These are phyloP conservation scores for Chlamydomonas schloesseri DNA, from an alignment of 139 green algal species.

Conservation along the genomic window DNA sequence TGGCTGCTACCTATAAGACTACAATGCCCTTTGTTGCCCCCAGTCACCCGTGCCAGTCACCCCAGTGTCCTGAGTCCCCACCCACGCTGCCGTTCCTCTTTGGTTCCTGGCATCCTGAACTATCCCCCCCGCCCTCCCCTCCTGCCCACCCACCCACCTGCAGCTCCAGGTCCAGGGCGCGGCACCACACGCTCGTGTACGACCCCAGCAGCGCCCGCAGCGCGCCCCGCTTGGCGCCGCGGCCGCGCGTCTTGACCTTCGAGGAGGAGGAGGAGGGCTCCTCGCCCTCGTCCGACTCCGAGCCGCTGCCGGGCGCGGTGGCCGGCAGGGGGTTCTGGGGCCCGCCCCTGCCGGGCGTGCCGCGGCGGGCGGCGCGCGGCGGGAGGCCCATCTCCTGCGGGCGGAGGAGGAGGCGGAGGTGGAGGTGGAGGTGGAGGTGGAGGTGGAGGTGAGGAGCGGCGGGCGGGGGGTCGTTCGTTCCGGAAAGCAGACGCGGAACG, in stretches of 20 bases:
- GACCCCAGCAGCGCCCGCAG: conserved; percentile 42
- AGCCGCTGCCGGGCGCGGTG: too few species aligned
- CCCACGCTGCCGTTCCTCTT: not conserved
- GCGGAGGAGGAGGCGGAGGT: too few species aligned
- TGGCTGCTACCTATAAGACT: too few species aligned
- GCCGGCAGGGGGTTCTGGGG: too few species aligned
- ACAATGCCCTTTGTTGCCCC: too few species aligned
- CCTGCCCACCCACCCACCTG: conserved; percentile 32
- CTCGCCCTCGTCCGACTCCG: not conserved
- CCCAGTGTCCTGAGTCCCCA: too few species aligned
- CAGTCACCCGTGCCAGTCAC: too few species aligned
- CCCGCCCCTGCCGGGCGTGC: not conserved
- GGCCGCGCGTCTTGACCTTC: conserved; percentile 4
- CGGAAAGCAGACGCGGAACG: too few species aligned
- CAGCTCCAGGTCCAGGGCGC: conserved; percentile 60
- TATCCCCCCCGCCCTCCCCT: not conserved
- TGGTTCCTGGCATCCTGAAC: not conserved
- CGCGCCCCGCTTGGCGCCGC: conserved; percentile 49
- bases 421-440: too few species aligned
- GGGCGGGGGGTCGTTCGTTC: too few species aligned
- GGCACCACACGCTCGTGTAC: conserved; percentile 45
- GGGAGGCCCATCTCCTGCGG: not conserved
- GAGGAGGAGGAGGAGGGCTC: too few species aligned
- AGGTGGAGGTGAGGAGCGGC: too few species aligned
- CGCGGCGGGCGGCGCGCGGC: not conserved